Evolutionary conservation across 1,139 yeast genomes (phyloP), one percentile per base, ranked within the genome.

Genomic region (Pneumocystis wakefieldiae): DNA sequence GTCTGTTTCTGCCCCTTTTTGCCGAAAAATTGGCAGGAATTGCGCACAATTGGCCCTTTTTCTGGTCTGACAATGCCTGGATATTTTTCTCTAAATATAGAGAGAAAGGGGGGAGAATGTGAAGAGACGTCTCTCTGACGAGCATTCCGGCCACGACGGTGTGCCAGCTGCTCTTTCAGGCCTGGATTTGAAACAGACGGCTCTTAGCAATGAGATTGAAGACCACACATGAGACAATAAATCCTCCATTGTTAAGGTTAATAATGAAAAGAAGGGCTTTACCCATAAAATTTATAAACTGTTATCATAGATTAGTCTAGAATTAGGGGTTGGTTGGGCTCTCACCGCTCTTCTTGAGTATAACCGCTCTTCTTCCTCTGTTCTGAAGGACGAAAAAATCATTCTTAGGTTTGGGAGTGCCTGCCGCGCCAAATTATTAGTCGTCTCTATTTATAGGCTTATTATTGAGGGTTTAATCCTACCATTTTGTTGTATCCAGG

Each of bases 341-440:
- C 29, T 39, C 19, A 19, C 80, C 0, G 95, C 95, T 67, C 81
- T 80, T 62, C 96, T 77, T 0, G 95, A 87, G 69, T 84, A 85
- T 63, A 79, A 76, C 64, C 92, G 75, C 72, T 88, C 96, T 70
- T 88, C 95, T 68, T 88, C 95, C 68, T 87, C 95, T 1, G 94
- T 83, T 36, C 96, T 75, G 70, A 87, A 87, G 3, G 94, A 85
- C 58, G 91, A 85, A 72, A 88, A 88, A 61, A 88, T 85, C 64
- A 88, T 77, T 63, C 96, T 76, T 61, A 86, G 80, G 70, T 87
- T 86, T 60, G 86, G 87, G 60, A 86, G 69, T 12, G 73, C 72
- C 77, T 69, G 60, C 37, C 24, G 3, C n/a, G 38, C 28, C 14
- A 62, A 19, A 7, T 15, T 29, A 42, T 36, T 14, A 29, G 36